phyloP scores from a whole-genome alignment of 2,329 filamentous ascomycete species.

The Paramyrothecium sp. region DNA sequence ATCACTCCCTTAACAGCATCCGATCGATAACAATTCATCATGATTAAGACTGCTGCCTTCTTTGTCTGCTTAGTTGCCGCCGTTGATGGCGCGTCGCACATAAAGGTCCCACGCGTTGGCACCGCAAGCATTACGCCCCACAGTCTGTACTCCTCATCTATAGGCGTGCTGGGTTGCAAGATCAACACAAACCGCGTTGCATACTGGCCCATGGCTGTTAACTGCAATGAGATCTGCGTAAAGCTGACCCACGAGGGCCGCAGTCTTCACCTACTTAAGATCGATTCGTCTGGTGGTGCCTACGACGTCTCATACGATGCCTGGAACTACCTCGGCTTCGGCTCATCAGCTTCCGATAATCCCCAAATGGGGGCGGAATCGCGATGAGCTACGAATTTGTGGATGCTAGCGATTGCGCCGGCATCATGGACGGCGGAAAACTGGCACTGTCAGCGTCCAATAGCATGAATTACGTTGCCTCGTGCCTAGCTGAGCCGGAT shows the following conservation, averaged over 20 bases:
- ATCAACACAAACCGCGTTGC: constrained; percentile 60
- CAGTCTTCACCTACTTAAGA: constrained; percentile 54
- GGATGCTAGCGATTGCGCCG: constrained; percentile 44
- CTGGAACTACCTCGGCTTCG: constrained; percentile 57
- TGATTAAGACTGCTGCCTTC: too few relatives aligned
- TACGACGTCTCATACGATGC: constrained; percentile 61
- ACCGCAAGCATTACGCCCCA: constrained; percentile 49
- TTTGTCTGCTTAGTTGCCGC: too few relatives aligned
- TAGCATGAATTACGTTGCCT: constrained; percentile 53
- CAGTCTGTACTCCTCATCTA: constrained; percentile 53
- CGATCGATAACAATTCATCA: too few relatives aligned
- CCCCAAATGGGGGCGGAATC: constrained; percentile 49
- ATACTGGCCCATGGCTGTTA: constrained; percentile 54
- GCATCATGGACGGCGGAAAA: constrained; percentile 48
- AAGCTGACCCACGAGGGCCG: constrained; percentile 48
- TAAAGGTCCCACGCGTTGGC: constrained; percentile 21
- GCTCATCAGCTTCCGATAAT: constrained; percentile 42
- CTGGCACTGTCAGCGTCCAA: constrained; percentile 55
- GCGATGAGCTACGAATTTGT: constrained; percentile 50
- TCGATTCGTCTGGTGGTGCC: constrained; percentile 55
- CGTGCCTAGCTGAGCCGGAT: constrained; percentile 41
- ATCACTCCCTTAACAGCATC: too few relatives aligned
- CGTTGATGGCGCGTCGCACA: constrained; percentile 23
- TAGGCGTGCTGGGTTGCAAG: constrained; percentile 60
- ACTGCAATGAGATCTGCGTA: constrained; percentile 57